Conservation (phyloP, 208 protist species). For the Crithidia mellificae region DNA sequence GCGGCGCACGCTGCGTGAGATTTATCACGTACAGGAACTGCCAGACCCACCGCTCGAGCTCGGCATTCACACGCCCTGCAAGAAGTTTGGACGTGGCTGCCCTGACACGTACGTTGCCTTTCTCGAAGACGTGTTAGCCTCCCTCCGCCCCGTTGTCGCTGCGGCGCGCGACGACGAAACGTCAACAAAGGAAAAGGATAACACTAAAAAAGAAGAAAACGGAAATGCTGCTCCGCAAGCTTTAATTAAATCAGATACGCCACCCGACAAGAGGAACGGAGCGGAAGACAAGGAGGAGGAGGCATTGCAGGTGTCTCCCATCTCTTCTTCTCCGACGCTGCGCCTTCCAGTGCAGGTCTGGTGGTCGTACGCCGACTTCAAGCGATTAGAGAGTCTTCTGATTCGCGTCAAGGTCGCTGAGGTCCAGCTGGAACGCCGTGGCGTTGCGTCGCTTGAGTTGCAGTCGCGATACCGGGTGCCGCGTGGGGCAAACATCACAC, state of each 20-base stretch:
- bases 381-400: slow-evolving; percentile 44
- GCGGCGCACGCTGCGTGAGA: slow-evolving; percentile 7
- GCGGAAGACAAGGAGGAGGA: not conserved
- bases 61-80: slow-evolving; percentile 64
- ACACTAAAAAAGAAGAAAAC: not conserved
- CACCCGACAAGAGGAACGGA: too few relatives aligned
- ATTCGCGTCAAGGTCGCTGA: slow-evolving; percentile 38
- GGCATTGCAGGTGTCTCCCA: not conserved
- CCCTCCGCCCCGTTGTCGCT: too few relatives aligned
- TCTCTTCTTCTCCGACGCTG: not conserved
- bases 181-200: not conserved
- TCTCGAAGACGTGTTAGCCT: slow-evolving; percentile 37
- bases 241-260: too few relatives aligned
- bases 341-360: slow-evolving; percentile 26
- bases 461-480: slow-evolving; percentile 12
- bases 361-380: slow-evolving; percentile 32
- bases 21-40: not conserved
- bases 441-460: slow-evolving; percentile 3
- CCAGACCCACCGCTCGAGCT: slow-evolving; percentile 48
- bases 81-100: slow-evolving; percentile 58
- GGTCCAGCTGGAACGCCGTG: slow-evolving; percentile 8
- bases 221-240: too few relatives aligned
- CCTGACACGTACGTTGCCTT: slow-evolving; percentile 60
- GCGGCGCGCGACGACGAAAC: too few relatives aligned
- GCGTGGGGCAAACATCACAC: not conserved